Evolutionary conservation across 2,329 filamentous ascomycete genomes (phyloP), one percentile per base, ranked within the genome.

Genomic region (Pseudogymnoascus sp.): DNA sequence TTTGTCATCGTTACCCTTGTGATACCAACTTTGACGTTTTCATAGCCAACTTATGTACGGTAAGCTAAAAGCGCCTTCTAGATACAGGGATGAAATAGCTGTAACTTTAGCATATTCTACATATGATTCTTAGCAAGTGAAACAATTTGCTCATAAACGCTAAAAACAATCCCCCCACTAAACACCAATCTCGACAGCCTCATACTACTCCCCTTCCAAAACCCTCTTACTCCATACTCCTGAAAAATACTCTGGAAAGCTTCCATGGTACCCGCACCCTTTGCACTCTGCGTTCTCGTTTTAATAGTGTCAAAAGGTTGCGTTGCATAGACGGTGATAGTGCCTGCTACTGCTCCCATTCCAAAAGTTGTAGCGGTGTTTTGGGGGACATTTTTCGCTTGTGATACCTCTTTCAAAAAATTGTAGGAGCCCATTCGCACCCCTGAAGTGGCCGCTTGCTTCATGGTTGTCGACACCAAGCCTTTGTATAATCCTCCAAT

Each of bases 151-250:
- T 35, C 33, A 35, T 35, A 35, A 35, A 35, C 33, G 33, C 2
- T 35, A 11, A 35, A 35, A 35, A 88, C 73, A 64, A 88, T 87
- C 0, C 86, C 86, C n/a, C 86, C 86, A 67, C 83, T 85, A 50
- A 89, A 79, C 0, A 89, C 78, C 3, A 86, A 80, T 65, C 86
- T 73, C 0, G 86, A 85, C 24, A 89, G 70, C 63, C 87, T 78
- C 86, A 89, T 89, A 0, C 84, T 83, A 35, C 85, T 89, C 0
- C 86, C 86, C 64, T 81, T 83, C 86, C 86, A 89, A 65, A 88
- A 84, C 0, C 82, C 86, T 40, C 76, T 78, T 1, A 87, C 66
- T 0, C 86, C 86, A 66, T 82, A 80, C 67, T 87, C 84, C 0
- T 74, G 71, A 61, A 84, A 70, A 3, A 89, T 77, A 61, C 78